Evolutionary conservation across 1,139 yeast genomes (phyloP).

Genomic region (Yamadazyma taylorii): DNA sequence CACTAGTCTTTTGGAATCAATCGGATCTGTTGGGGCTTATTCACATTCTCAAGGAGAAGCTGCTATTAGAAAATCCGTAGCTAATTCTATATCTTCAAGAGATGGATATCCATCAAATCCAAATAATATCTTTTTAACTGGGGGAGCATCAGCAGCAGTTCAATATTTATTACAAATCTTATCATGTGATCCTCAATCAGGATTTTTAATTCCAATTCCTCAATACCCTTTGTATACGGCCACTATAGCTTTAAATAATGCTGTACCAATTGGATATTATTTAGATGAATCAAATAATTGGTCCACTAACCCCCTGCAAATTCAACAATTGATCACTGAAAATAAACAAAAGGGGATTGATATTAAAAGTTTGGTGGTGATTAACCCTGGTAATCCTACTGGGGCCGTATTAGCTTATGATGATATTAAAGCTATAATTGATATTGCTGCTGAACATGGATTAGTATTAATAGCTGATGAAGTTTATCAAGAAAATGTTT

Average conservation of each 20-base stretch:
- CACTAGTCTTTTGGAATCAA: constrained; percentile 49
- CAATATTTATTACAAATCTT: constrained; percentile 70
- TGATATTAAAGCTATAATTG: constrained; percentile 68
- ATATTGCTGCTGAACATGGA: constrained; percentile 80
- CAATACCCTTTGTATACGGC: constrained; percentile 98
- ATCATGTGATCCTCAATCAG: constrained; percentile 65
- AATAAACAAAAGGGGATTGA: constrained; percentile 55
- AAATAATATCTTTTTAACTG: constrained; percentile 75
- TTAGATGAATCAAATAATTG: constrained; percentile 78
- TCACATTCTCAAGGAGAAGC: constrained; percentile 89
- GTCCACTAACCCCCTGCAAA: constrained; percentile 75
- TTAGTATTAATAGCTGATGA: constrained; percentile 95
- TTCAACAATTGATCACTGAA: constrained; percentile 55
- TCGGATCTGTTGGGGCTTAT: constrained; percentile 92
- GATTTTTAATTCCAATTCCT: constrained; percentile 93
- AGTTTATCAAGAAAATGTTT: constrained; percentile 92
- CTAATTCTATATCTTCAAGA: constrained; percentile 71
- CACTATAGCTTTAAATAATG: constrained; percentile 75
- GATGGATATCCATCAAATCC: constrained; percentile 56
- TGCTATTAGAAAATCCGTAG: constrained; percentile 71
- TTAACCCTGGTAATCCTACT: constrained; percentile 98
- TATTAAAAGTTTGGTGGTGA: constrained; percentile 83
- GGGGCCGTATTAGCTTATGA: constrained; percentile 73
- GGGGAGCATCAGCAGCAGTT: constrained; percentile 95
- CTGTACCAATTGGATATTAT: constrained; percentile 85